Conservation (phyloP, 2,329 filamentous ascomycete genomes). For the Venturia asperata region DNA sequence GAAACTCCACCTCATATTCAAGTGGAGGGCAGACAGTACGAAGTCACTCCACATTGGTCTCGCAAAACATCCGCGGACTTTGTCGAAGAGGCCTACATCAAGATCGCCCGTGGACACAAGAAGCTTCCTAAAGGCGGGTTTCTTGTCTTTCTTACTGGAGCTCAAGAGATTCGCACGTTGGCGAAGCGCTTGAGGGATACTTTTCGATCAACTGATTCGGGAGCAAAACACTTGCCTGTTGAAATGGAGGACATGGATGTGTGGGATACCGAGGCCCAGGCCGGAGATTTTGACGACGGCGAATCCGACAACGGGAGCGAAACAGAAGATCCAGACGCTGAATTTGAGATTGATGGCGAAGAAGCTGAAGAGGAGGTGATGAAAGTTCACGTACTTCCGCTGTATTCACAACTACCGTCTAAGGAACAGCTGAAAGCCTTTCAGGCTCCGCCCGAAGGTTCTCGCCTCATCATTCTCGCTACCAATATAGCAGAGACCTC, state of each 20-base stretch:
- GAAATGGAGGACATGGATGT: conserved; percentile 16
- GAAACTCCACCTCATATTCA: conserved; percentile 74
- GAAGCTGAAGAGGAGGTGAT: conserved; percentile 59
- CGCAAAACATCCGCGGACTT: conserved; percentile 79
- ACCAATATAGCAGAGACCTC: conserved; percentile 97
- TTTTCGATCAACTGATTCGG: conserved; percentile 42
- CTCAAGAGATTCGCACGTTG: conserved; percentile 83
- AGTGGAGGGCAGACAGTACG: conserved; percentile 84
- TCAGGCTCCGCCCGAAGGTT: conserved; percentile 72
- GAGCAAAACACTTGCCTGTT: conserved; percentile 43
- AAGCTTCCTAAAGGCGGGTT: conserved; percentile 88
- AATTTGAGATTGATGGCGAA: conserved; percentile 39
- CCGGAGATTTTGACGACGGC: conserved; percentile 35
- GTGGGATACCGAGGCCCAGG: conserved; percentile 19
- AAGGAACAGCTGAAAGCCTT: conserved; percentile 89
- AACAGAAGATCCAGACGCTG: conserved; percentile 46
- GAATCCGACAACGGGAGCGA: conserved; percentile 44
- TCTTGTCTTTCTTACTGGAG: conserved; percentile 88
- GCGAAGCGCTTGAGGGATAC: conserved; percentile 68
- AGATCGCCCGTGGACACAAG: conserved; percentile 77
- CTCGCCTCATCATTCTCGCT: conserved; percentile 78
- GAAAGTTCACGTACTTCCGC: conserved; percentile 80
- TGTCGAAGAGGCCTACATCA: conserved; percentile 80
- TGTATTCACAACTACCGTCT: conserved; percentile 88
- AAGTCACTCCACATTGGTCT: conserved; percentile 84